Base-by-base conservation (phyloP, 1,284 basidiomycete species). In the Mycena citricolor region DNA sequence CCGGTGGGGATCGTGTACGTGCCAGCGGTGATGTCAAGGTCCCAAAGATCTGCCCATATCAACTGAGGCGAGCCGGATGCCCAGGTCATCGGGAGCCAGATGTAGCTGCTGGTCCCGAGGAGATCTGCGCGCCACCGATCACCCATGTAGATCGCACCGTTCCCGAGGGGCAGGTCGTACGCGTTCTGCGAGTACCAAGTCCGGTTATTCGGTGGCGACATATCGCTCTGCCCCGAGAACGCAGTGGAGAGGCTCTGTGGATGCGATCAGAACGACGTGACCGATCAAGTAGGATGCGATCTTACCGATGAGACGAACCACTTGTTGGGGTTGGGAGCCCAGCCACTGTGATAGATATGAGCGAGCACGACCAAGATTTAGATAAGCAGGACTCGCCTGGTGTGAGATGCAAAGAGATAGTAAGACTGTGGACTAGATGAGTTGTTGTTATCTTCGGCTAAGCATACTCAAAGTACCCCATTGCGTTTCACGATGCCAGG, bases 171-270 rank as follows among this genome's bases (percentile, higher is more conserved):
- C 37, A 81, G 59, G 56, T 81, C 76, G 55, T 66, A 81, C 8
- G 74, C 67, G 60, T 82, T 82, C 61, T 82, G 81, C 19, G 79
- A 81, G 57, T 74, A 80, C 57, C 77, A 83, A 3, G 79, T 83
- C 32, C 73, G 67, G 20, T 70, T 70, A 30, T 68, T 60, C 47
- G 59, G n/a, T 10, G 38, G 26, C 8, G 19, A 33, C 16, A 82
- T 77, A 57, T 82, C 79, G 10, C 67, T 67, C 58, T 81, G 71
- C 12, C 74, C 60, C 6, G 77, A 76, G 77, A 79, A 82, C 5
- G 74, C 66, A 4, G 78, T 76, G 4, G 74, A 66, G 8, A 83
- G 65, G 4, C 73, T 76, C 77, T 81, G 47, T 8, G 29, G 24
- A 43, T 44, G 8, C 25, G 22, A 33, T 42, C 26, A 39, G 38